Percentiles rank a stretch among this genome's conserved stretches.
Evolutionary conservation across 2,329 filamentous ascomycete genomes (phyloP).

Genomic region (Pseudogymnoascus sp.): DNA sequence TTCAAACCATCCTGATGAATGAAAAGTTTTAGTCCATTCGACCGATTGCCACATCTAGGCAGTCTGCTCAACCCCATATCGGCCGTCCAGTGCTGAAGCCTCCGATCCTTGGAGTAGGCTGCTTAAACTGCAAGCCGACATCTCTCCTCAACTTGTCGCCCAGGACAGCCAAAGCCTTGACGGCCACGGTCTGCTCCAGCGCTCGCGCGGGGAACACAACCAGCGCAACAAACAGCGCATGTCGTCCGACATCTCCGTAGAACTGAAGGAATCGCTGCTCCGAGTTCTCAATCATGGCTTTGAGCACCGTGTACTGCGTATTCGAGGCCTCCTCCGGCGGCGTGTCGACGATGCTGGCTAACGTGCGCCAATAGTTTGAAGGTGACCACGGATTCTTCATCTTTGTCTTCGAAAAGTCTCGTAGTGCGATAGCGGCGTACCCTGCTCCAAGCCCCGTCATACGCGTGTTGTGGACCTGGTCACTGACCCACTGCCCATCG

Average conservation of each 20-base stretch:
- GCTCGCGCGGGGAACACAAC: slow-evolving; percentile 63
- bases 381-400: slow-evolving; percentile 69
- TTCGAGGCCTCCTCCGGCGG: slow-evolving; percentile 60
- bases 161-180: slow-evolving; percentile 45
- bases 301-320: slow-evolving; percentile 65
- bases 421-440: slow-evolving; percentile 73
- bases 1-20: neutral
- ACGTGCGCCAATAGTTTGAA: slow-evolving; percentile 71
- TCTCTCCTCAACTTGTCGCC: slow-evolving; percentile 46
- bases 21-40: neutral
- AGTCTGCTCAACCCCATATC: neutral
- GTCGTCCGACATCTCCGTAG: slow-evolving; percentile 71
- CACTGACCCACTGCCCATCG: slow-evolving; percentile 52
- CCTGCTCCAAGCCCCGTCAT: slow-evolving; percentile 81
- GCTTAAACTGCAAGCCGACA: slow-evolving; percentile 36
- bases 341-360: slow-evolving; percentile 71
- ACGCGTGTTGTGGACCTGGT: slow-evolving; percentile 69
- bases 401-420: slow-evolving; percentile 67
- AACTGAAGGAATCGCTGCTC: slow-evolving; percentile 70
- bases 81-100: neutral
- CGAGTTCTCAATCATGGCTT: slow-evolving; percentile 64
- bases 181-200: slow-evolving; percentile 39
- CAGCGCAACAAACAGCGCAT: slow-evolving; percentile 61
- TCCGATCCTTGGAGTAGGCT: neutral
- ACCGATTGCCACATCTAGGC: neutral